phyloP scores from a whole-genome alignment of 805 yeast genomes.

The Candida andamanensis region DNA sequence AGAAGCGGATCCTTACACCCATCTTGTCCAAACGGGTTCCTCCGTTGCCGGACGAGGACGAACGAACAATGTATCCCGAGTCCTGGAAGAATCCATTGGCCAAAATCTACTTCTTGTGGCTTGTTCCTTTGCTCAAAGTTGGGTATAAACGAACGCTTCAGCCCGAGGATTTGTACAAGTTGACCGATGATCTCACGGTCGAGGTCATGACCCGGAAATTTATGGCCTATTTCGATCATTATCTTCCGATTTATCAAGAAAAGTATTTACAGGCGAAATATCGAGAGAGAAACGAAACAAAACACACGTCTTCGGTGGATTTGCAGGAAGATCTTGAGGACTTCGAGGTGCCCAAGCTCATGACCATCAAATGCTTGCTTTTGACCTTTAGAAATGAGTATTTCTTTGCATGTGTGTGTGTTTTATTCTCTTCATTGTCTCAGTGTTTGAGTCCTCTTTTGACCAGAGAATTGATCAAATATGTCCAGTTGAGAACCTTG shows the following conservation, averaged over 20 bases:
- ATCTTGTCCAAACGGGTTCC: slow-evolving; percentile 41
- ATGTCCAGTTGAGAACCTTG: slow-evolving; percentile 24
- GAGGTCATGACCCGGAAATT: slow-evolving; percentile 26
- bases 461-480: slow-evolving; percentile 31
- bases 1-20: slow-evolving; percentile 30
- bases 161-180: slow-evolving; percentile 52
- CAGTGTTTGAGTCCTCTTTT: slow-evolving; percentile 33
- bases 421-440: slow-evolving; percentile 21
- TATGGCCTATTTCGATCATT: slow-evolving; percentile 14
- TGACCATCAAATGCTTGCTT: slow-evolving; percentile 5
- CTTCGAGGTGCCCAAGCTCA: slow-evolving; percentile 22
- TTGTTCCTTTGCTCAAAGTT: slow-evolving; percentile 52
- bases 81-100: slow-evolving; percentile 34
- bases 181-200: slow-evolving; percentile 32
- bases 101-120: slow-evolving; percentile 59
- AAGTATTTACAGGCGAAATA: slow-evolving; percentile 21
- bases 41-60: slow-evolving; percentile 47
- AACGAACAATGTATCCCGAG: slow-evolving; percentile 44
- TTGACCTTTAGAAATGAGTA: slow-evolving; percentile 9
- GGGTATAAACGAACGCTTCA: slow-evolving; percentile 72
- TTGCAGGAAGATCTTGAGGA: slow-evolving; percentile 25
- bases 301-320: slow-evolving; percentile 14
- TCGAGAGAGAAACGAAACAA: slow-evolving; percentile 22
- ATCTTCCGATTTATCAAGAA: slow-evolving; percentile 18
- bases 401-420: slow-evolving; percentile 21